A percentile compares a stretch with the other conserved stretches of the same genome.
phyloP scores from a whole-genome alignment of 1,284 basidiomycete genomes.

The Fomitopsis betulina region DNA sequence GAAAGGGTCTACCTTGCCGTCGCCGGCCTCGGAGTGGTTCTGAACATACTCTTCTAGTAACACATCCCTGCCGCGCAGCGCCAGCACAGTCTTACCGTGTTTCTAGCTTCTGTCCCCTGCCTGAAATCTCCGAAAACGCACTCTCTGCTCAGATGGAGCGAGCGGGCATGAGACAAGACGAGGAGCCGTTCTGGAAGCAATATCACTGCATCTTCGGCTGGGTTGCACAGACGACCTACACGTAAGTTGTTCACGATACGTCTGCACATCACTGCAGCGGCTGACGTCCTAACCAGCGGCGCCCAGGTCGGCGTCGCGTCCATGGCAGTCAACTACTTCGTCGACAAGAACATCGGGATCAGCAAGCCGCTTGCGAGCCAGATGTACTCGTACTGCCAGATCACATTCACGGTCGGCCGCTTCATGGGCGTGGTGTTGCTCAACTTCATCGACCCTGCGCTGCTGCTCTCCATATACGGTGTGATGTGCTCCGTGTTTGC shows the following conservation, averaged over 20 bases:
- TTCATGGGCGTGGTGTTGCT: conserved; percentile 64
- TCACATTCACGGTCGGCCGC: conserved; percentile 68
- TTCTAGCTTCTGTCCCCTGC: conserved; percentile 63
- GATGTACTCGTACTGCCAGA: conserved; percentile 69
- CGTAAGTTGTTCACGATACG: conserved; percentile 32
- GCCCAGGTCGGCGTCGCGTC: conserved; percentile 73
- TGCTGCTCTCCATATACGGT: conserved; percentile 56
- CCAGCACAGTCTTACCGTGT: neutral
- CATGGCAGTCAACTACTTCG: conserved; percentile 68
- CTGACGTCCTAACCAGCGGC: conserved; percentile 36
- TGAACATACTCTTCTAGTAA: conserved; percentile 68
- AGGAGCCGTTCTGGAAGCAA: conserved; percentile 66
- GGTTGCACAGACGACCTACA: conserved; percentile 68
- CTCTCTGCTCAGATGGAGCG: conserved; percentile 46
- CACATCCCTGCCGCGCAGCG: conserved; percentile 1
- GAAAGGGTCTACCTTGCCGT: conserved; percentile 76
- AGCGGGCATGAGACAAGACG: conserved; percentile 38
- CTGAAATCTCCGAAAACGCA: conserved; percentile 72
- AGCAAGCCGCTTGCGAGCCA: conserved; percentile 49
- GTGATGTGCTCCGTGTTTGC: conserved; percentile 49
- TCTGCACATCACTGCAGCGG: too few species aligned
- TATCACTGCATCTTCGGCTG: conserved; percentile 68
- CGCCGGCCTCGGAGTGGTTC: conserved; percentile 54
- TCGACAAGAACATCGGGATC: conserved; percentile 60
- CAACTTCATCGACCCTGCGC: conserved; percentile 59